These are phyloP conservation scores for Solanum hybrid DNA, from an alignment of 305 asterid genomes.

Conservation along the genomic window DNA sequence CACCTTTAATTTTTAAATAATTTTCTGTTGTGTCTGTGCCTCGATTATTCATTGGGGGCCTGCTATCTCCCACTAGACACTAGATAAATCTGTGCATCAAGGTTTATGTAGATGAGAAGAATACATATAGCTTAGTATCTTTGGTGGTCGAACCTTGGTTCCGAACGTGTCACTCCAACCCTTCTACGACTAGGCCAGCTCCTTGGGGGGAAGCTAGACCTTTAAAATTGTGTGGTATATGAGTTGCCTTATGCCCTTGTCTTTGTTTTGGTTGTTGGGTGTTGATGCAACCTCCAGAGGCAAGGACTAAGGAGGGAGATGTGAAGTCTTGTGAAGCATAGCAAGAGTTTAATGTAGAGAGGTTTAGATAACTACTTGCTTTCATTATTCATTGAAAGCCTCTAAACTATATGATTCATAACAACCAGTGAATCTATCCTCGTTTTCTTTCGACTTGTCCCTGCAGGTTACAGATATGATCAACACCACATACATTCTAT, in stretches of 20 bases:
- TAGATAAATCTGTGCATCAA: neutral
- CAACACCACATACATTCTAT: neutral
- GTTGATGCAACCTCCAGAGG: neutral
- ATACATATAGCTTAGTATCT: neutral
- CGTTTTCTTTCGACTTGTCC: neutral
- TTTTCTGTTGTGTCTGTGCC: neutral
- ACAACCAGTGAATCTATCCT: neutral
- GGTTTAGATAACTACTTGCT: neutral
- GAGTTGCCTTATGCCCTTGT: neutral
- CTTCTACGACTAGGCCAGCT: neutral
- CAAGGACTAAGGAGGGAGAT: neutral
- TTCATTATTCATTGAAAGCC: neutral
- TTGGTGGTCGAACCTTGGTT: neutral
- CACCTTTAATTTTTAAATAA: neutral
- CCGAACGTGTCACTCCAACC: neutral
- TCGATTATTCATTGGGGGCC: neutral
- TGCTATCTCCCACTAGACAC: neutral
- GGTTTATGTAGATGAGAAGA: neutral
- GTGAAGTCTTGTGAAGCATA: neutral
- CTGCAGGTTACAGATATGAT: neutral
- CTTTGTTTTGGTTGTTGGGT: neutral
- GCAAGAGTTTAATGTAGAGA: neutral
- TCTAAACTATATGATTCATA: neutral
- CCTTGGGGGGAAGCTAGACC: neutral
- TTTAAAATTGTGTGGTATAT: neutral